Conservation (phyloP, 257 asterid genomes). For the Fraxinus cuspidata region DNA sequence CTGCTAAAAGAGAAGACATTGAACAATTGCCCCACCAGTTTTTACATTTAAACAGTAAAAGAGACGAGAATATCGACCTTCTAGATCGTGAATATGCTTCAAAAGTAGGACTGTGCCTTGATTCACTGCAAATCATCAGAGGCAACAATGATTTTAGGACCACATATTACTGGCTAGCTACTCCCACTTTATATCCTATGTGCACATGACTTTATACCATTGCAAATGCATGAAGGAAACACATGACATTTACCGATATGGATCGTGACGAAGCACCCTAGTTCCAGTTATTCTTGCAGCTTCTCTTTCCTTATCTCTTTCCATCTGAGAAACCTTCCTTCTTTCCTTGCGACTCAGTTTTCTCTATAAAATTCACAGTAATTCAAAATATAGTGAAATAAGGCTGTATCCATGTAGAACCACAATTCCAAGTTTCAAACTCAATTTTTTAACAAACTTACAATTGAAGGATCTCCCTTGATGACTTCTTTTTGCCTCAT, state of each 20-base stretch:
- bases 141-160: conserved; percentile 1
- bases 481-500: conserved; percentile 91
- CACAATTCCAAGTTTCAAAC: background rate
- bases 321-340: conserved; percentile 90
- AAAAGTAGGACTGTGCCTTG: conserved; percentile 95
- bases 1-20: conserved; percentile 28
- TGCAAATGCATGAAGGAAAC: conserved; percentile 10
- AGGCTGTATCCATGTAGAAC: background rate
- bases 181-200: background rate
- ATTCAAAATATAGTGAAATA: conserved; percentile 13
- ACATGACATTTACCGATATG: conserved; percentile 64
- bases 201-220: background rate
- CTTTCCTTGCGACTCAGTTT: conserved; percentile 96
- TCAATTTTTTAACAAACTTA: conserved; percentile 39
- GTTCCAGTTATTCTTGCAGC: conserved; percentile 72
- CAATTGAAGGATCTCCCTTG: conserved; percentile 96
- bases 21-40: conserved; percentile 19
- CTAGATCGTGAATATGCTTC: conserved; percentile 94
- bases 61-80: conserved; percentile 42
- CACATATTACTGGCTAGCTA: background rate
- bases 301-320: conserved; percentile 91
- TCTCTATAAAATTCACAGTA: conserved; percentile 52
- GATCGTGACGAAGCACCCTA: conserved; percentile 81
- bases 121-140: conserved; percentile 56
- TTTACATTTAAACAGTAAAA: conserved; percentile 16